A percentile compares a stretch with the other conserved stretches of the same genome.
These are phyloP conservation scores for Zygosaccharomyces bisporus DNA, from an alignment of 805 yeast species.

Conservation along the genomic window DNA sequence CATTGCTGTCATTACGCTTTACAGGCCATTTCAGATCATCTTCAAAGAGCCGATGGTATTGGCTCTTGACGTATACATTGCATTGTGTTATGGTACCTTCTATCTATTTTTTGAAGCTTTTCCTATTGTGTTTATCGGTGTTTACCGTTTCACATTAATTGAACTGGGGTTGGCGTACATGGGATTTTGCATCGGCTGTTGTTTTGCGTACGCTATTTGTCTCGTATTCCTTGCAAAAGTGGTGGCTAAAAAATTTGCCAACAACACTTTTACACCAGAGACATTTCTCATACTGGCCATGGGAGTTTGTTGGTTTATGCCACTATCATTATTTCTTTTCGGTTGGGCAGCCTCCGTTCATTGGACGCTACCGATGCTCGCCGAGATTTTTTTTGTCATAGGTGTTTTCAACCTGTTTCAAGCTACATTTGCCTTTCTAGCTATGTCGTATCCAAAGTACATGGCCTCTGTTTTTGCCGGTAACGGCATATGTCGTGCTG, in stretches of 20 bases:
- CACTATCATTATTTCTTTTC: constrained; percentile 41
- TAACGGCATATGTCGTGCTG: constrained; percentile 48
- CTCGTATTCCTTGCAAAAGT: constrained; percentile 30
- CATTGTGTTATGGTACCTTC: constrained; percentile 49
- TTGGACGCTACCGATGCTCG: constrained; percentile 50
- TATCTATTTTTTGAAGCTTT: constrained; percentile 60
- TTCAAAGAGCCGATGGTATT: constrained; percentile 53
- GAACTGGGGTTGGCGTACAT: constrained; percentile 48
- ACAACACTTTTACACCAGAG: constrained; percentile 39
- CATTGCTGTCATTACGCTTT: constrained; percentile 36
- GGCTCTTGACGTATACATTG: constrained; percentile 50
- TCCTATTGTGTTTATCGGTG: constrained; percentile 49
- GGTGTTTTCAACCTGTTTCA: constrained; percentile 49
- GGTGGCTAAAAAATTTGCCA: constrained; percentile 29
- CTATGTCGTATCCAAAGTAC: constrained; percentile 45
- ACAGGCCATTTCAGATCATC: constrained; percentile 50
- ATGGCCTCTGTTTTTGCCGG: constrained; percentile 60
- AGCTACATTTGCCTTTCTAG: constrained; percentile 47
- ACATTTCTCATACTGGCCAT: constrained; percentile 41
- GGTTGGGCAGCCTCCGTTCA: constrained; percentile 50
- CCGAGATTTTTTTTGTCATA: constrained; percentile 39
- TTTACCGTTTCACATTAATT: constrained; percentile 45
- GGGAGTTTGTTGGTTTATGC: constrained; percentile 41
- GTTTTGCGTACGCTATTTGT: constrained; percentile 36
- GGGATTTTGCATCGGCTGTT: constrained; percentile 45